phyloP scores from a whole-genome alignment of 2,329 filamentous ascomycete genomes.

The Pseudogymnoascus sp. region DNA sequence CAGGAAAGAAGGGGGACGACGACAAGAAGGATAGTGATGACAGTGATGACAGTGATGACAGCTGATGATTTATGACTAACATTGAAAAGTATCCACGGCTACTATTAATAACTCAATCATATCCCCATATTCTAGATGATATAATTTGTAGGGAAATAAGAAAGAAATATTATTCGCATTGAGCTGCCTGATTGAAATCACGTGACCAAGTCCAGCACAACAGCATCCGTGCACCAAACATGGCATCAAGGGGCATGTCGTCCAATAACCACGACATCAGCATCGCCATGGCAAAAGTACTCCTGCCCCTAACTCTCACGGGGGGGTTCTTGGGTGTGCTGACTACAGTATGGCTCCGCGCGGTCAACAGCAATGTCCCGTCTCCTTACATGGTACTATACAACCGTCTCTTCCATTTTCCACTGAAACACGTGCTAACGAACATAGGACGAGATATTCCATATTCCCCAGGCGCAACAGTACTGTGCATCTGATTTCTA shows the following conservation, averaged over 20 bases:
- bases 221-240: background rate
- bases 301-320: background rate
- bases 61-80: background rate
- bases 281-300: background rate
- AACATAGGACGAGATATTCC: constrained; percentile 71
- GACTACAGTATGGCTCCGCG: background rate
- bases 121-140: background rate
- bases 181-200: background rate
- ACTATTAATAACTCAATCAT: background rate
- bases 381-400: background rate
- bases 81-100: background rate
- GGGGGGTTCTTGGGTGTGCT: background rate
- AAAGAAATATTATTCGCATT: background rate
- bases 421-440: constrained; percentile 3
- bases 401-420: no score
- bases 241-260: background rate
- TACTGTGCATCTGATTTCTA: constrained; percentile 71
- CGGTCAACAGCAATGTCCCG: background rate
- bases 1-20: constrained; percentile 13
- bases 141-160: background rate
- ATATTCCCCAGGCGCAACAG: constrained; percentile 82
- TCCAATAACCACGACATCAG: background rate
- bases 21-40: constrained; percentile 15
- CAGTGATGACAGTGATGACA: background rate
- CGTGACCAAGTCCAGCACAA: background rate